phyloP scores from a whole-genome alignment of 2,329 filamentous ascomycete species.

The Neurospora crassa region DNA sequence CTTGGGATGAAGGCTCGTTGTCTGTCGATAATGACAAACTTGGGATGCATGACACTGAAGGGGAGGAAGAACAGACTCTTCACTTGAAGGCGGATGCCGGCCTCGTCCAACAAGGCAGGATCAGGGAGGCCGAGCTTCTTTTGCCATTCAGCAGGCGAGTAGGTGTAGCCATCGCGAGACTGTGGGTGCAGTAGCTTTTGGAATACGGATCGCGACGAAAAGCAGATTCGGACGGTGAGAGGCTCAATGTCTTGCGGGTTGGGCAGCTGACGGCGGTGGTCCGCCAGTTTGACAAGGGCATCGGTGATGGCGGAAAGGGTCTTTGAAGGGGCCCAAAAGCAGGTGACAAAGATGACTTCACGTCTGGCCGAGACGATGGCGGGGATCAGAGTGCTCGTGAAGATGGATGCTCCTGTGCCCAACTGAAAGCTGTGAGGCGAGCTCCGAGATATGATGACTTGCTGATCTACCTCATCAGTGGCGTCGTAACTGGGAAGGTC shows the following conservation, averaged over 20 bases:
- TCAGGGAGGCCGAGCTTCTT: slow-evolving; percentile 54
- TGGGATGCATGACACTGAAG: slow-evolving; percentile 81
- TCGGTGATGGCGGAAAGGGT: slow-evolving; percentile 48
- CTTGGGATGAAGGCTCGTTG: slow-evolving; percentile 59
- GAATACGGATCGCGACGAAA: slow-evolving; percentile 62
- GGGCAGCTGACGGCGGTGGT: slow-evolving; percentile 22
- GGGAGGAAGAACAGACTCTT: slow-evolving; percentile 74
- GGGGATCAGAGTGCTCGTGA: slow-evolving; percentile 45
- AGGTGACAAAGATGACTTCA: slow-evolving; percentile 69
- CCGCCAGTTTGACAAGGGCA: slow-evolving; percentile 50
- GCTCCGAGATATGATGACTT: slow-evolving; percentile 37
- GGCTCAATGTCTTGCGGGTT: slow-evolving; percentile 3
- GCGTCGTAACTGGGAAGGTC: slow-evolving; percentile 42
- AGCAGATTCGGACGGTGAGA: slow-evolving; percentile 60
- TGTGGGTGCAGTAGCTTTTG: slow-evolving; percentile 69
- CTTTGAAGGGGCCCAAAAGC: slow-evolving; percentile 66
- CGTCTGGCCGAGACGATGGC: slow-evolving; percentile 49
- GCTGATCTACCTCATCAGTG: slow-evolving; percentile 23
- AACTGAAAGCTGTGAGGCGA: slow-evolving; percentile 38
- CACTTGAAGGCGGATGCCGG: slow-evolving; percentile 56
- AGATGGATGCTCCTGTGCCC: slow-evolving; percentile 50
- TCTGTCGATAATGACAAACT: slow-evolving; percentile 68
- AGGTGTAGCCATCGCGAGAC: slow-evolving; percentile 51
- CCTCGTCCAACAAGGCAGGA: slow-evolving; percentile 38
- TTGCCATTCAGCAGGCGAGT: slow-evolving; percentile 49